These are phyloP conservation scores for Aspergillus funiculosus DNA, from an alignment of 495 filamentous ascomycete species.

Conservation along the genomic window DNA sequence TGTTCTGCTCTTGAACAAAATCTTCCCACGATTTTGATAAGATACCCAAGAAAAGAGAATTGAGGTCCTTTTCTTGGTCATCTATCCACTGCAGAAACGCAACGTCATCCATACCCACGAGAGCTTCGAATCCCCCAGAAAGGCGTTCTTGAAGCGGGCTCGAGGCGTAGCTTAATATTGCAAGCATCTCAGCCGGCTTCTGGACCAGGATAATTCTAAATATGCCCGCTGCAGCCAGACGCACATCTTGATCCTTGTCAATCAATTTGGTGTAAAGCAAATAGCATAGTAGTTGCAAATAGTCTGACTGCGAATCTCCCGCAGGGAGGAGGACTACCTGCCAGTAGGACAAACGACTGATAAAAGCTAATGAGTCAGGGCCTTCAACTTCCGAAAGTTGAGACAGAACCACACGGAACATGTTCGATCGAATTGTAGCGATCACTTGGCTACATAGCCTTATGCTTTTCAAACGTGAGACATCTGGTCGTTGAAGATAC, in stretches of 20 bases:
- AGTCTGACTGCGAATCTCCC: slow-evolving; percentile 65
- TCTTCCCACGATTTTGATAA: slow-evolving; percentile 78
- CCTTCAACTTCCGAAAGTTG: slow-evolving; percentile 78
- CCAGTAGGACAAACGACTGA: slow-evolving; percentile 90
- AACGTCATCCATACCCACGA: slow-evolving; percentile 80
- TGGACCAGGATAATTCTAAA: slow-evolving; percentile 91
- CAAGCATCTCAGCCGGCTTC: slow-evolving; percentile 76
- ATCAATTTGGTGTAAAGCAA: slow-evolving; percentile 81
- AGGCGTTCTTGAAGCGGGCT: slow-evolving; percentile 63
- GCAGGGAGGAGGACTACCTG: slow-evolving; percentile 81
- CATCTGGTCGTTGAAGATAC: slow-evolving; percentile 79
- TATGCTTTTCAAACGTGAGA: slow-evolving; percentile 74
- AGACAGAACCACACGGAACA: slow-evolving; percentile 72
- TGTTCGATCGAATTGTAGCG: slow-evolving; percentile 62
- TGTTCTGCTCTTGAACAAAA: slow-evolving; percentile 76
- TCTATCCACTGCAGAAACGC: slow-evolving; percentile 86
- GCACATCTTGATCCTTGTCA: slow-evolving; percentile 54
- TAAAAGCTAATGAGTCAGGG: slow-evolving; percentile 55
- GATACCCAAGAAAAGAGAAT: slow-evolving; percentile 69
- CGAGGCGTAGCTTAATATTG: slow-evolving; percentile 63
- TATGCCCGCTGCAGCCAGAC: slow-evolving; percentile 72
- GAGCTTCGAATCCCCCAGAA: slow-evolving; percentile 71
- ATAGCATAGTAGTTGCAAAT: slow-evolving; percentile 80
- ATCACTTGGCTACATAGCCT: slow-evolving; percentile 80
- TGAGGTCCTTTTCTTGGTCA: slow-evolving; percentile 71